Evolutionary conservation across 2,329 filamentous ascomycete genomes (phyloP).

Genomic region (Trichoderma atroviride): DNA sequence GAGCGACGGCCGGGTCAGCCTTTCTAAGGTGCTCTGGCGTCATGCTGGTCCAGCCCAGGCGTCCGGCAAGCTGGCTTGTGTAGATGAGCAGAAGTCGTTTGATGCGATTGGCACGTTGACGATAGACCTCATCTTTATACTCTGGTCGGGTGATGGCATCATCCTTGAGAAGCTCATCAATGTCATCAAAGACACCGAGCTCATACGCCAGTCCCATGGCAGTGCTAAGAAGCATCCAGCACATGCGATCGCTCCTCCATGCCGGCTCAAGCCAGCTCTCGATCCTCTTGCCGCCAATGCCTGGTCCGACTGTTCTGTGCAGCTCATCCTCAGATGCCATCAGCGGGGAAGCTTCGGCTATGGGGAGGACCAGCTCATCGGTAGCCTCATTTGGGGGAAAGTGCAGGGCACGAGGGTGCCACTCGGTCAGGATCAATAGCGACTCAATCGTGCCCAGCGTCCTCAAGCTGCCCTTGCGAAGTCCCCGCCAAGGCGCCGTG

Average conservation of each 20-base stretch:
- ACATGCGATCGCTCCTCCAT: slow-evolving; percentile 93
- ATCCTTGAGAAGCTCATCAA: slow-evolving; percentile 68
- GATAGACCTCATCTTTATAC: slow-evolving; percentile 75
- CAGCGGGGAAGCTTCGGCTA: slow-evolving; percentile 53
- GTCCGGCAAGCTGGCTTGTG: slow-evolving; percentile 88
- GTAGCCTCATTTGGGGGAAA: slow-evolving; percentile 83
- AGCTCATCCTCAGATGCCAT: slow-evolving; percentile 44
- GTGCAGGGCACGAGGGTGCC: slow-evolving; percentile 92
- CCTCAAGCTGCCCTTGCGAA: slow-evolving; percentile 77
- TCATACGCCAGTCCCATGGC: slow-evolving; percentile 90
- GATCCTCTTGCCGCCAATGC: slow-evolving; percentile 80
- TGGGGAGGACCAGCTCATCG: slow-evolving; percentile 68
- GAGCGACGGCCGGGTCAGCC: slow-evolving; percentile 58
- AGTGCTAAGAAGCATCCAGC: slow-evolving; percentile 94
- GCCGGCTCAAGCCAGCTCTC: slow-evolving; percentile 96
- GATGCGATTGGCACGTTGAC: slow-evolving; percentile 77
- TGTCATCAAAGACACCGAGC: slow-evolving; percentile 91
- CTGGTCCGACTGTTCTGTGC: slow-evolving; percentile 45
- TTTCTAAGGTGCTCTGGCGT: slow-evolving; percentile 69
- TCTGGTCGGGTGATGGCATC: slow-evolving; percentile 63
- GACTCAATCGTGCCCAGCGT: slow-evolving; percentile 95
- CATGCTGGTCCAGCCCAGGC: slow-evolving; percentile 92
- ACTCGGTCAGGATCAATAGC: slow-evolving; percentile 90
- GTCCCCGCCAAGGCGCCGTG: slow-evolving; percentile 69
- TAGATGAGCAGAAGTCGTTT: slow-evolving; percentile 88